These are phyloP conservation scores for Centrapalus pauciflorus DNA, from an alignment of 129 eudicot species.

Conservation along the genomic window DNA sequence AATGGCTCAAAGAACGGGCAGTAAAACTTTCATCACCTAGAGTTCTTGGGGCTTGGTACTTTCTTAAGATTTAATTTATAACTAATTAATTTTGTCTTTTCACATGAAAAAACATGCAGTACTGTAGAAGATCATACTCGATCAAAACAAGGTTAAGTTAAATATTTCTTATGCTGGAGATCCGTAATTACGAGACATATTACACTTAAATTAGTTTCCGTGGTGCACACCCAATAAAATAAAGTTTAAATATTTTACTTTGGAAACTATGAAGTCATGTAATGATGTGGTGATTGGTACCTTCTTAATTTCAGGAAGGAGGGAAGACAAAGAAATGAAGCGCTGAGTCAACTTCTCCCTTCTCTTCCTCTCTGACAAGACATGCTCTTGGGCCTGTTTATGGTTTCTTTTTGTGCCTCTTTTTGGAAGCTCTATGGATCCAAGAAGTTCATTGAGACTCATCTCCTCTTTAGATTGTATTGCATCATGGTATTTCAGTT, in stretches of 20 bases:
- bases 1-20: not conserved
- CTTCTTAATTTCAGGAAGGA: constrained; percentile 28
- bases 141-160: too few species aligned
- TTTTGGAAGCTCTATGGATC: constrained; percentile 15
- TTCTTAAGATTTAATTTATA: not conserved
- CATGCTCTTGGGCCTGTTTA: constrained; percentile 31
- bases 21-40: not conserved
- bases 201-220: too few species aligned
- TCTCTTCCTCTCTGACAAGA: constrained; percentile 33
- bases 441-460: constrained; percentile 23
- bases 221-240: not conserved
- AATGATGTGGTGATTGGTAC: not conserved
- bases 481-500: constrained; percentile 5
- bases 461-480: constrained; percentile 7
- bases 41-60: too few species aligned
- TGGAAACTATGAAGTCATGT: not conserved
- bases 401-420: constrained; percentile 21
- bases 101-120: too few species aligned
- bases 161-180: not conserved
- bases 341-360: constrained; percentile 33
- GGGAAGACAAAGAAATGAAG: constrained; percentile 23
- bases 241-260: not conserved
- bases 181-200: not conserved
- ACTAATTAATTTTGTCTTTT: too few species aligned
- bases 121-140: too few species aligned